A percentile compares a stretch with the other conserved stretches of the same genome.
phyloP scores from a whole-genome alignment of 306 rosid species.

The Quercus cerris region DNA sequence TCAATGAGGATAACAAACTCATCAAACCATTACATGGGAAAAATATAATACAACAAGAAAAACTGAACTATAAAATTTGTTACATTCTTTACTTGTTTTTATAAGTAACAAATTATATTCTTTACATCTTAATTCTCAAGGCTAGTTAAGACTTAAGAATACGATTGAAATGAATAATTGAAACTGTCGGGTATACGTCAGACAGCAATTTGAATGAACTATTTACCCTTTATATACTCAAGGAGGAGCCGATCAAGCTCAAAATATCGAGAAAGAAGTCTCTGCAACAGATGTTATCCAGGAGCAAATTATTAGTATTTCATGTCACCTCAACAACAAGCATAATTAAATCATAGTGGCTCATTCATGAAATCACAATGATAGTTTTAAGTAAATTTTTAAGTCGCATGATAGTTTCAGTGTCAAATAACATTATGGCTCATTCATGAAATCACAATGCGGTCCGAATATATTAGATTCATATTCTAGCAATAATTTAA shows the following conservation, averaged over 20 bases:
- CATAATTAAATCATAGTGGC: neutral
- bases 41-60: neutral
- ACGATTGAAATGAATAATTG: neutral
- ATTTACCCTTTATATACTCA: conserved; percentile 67
- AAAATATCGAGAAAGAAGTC: conserved; percentile 60
- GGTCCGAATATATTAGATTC: neutral
- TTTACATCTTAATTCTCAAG: neutral
- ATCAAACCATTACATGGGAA: neutral
- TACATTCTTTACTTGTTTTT: neutral
- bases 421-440: neutral
- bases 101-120: neutral
- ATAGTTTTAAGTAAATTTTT: neutral
- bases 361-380: neutral
- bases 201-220: conserved; percentile 15
- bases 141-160: neutral
- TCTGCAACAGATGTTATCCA: conserved; percentile 51
- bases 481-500: neutral
- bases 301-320: neutral
- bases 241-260: conserved; percentile 88
- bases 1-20: neutral
- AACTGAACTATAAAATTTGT: conserved; percentile 9
- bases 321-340: neutral
- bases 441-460: neutral
- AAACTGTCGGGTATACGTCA: neutral
- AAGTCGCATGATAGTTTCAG: neutral